Base-by-base conservation (phyloP, 2,329 filamentous ascomycete genomes). In the Fusarium mangiferae region DNA sequence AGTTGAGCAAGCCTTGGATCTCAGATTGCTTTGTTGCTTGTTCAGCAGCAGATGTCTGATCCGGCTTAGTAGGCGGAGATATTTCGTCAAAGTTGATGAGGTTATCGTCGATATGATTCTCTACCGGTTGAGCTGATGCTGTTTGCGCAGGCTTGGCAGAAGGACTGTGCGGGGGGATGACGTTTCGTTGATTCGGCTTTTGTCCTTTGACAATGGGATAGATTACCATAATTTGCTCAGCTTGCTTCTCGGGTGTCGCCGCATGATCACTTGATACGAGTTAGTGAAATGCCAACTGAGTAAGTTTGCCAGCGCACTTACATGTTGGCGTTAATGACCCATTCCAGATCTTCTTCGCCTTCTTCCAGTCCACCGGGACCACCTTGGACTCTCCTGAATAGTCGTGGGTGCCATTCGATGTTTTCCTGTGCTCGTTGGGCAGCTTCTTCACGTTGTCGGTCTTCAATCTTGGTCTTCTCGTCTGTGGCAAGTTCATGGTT, bases 391-490 rank as follows among this genome's bases (percentile, higher is more conserved):
- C 85, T 85, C 68, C 95, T 90, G 87, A 99, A 99, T 18, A 98
- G 88, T 72, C 91, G 91, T 2, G 96, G 96, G 39, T 91, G 90
- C 96, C 96, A 99, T 73, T 97, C 94, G 13, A 95, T 85, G 18
- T 92, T 92, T 17, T 95, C 91, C 54, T 95, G 92, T 38, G 89
- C 89, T 77, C 96, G 89, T 78, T 90, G 90, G 24, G 95, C 92
- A 5, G 96, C 95, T 80, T 98, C 96, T 72, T 95, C 92, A 78
- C 96, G 90, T 83, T 99, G 96, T 79, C 90, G 91, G 78, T 98
- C 96, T 81, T 99, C 96, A 67, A 99, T 94, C 81, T 93, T 93
- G n/a, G 94, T 95, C 85, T 99, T 99, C 80, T 98, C 96, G 72
- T 96, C 93, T 2, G 96, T 99, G 8, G 96, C 96, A 14, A 92